Conservation (phyloP, 441 rosid genomes). For the Erodium chrysanthum region DNA sequence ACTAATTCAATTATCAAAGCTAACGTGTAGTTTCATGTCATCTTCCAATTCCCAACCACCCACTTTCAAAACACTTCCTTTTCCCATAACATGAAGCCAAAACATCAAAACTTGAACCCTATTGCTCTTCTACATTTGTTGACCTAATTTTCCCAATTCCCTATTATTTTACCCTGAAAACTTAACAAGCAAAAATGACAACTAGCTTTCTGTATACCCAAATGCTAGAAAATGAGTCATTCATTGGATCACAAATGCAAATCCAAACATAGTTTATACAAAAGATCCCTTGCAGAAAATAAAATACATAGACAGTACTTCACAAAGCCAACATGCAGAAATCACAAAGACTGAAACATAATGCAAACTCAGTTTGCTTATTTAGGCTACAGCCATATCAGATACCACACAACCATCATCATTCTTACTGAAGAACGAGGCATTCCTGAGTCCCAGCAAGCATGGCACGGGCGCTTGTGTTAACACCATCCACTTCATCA, state of each 20-base stretch:
- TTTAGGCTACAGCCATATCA: slow-evolving; percentile 21
- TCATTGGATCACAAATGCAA: slow-evolving; percentile 3
- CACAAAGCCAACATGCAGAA: slow-evolving; percentile 6
- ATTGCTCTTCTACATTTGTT: too few species aligned
- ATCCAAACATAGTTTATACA: slow-evolving; percentile 12
- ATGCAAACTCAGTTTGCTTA: slow-evolving; percentile 28
- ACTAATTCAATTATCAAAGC: too few species aligned
- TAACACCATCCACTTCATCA: slow-evolving; percentile 20
- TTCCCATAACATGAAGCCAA: too few species aligned
- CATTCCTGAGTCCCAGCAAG: slow-evolving; percentile 43
- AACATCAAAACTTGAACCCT: too few species aligned
- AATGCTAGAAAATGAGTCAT: neutral
- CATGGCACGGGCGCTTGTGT: slow-evolving; percentile 24
- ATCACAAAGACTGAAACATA: neutral
- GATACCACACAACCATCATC: slow-evolving; percentile 10
- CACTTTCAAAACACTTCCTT: too few species aligned
- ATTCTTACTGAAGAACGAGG: slow-evolving; percentile 43
- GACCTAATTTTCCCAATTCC: too few species aligned
- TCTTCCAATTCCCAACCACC: too few species aligned
- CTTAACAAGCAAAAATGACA: too few species aligned
- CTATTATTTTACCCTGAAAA: too few species aligned
- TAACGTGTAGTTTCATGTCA: too few species aligned
- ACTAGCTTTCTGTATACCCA: too few species aligned
- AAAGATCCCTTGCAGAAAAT: neutral
- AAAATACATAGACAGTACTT: slow-evolving; percentile 4